Evolutionary conservation across 192 early-diverging fungal genomes (phyloP).

Genomic region (Coemansia sp.): DNA sequence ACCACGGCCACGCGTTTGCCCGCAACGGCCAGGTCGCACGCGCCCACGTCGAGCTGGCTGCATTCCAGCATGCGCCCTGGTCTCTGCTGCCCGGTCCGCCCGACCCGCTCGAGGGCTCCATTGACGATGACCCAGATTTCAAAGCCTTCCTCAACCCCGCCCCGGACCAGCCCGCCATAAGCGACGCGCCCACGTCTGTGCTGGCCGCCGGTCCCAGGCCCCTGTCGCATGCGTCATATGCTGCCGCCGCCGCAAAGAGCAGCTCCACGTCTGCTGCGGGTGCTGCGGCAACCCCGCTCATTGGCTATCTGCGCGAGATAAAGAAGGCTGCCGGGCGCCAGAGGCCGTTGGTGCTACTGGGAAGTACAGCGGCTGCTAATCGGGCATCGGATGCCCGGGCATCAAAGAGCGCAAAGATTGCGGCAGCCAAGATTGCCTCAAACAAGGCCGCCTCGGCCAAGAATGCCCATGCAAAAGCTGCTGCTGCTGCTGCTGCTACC

Average conservation of each 20-base stretch:
- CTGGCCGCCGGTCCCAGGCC: neutral
- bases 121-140: constrained; percentile 31
- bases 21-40: constrained; percentile 16
- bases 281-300: constrained; percentile 25
- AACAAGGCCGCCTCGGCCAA: neutral
- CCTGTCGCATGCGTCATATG: constrained; percentile 17
- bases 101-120: constrained; percentile 23
- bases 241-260: constrained; percentile 14
- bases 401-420: too few species aligned
- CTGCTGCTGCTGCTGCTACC: constrained; percentile 1
- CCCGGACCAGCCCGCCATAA: too few species aligned
- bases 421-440: neutral
- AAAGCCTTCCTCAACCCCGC: constrained; percentile 18
- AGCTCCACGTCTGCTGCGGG: neutral
- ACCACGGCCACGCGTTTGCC: constrained; percentile 42
- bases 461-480: neutral
- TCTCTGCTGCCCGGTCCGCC: neutral
- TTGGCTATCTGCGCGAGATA: constrained; percentile 32
- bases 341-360: too few species aligned
- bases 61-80: constrained; percentile 23
- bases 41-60: constrained; percentile 31
- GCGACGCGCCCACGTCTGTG: too few species aligned
- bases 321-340: too few species aligned
- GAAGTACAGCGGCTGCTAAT: too few species aligned
- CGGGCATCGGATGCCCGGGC: too few species aligned